These are phyloP conservation scores for Articulospora tetracladia DNA, from an alignment of 495 filamentous ascomycete species.

Conservation along the genomic window DNA sequence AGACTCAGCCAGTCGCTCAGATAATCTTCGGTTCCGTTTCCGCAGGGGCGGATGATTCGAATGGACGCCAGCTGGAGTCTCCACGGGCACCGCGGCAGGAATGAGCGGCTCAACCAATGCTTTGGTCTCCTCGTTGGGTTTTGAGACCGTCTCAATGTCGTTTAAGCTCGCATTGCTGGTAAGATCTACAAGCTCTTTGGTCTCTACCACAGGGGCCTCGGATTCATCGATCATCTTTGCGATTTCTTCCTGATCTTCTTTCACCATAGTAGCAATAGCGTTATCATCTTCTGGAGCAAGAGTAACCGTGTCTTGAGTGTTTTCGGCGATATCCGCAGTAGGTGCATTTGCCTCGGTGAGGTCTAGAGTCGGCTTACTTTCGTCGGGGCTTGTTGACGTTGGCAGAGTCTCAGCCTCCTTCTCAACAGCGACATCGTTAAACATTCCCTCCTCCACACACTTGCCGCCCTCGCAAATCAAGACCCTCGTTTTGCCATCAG, in stretches of 20 bases:
- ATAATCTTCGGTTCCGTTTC: neutral
- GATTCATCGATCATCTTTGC: neutral
- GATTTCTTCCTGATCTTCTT: neutral
- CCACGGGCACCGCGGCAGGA: neutral
- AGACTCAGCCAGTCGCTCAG: too few relatives aligned
- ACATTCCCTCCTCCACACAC: conserved; percentile 36
- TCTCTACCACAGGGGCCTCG: neutral
- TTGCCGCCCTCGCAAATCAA: conserved; percentile 47
- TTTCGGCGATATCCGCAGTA: neutral
- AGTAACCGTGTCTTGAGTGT: too few relatives aligned
- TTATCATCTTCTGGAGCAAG: neutral
- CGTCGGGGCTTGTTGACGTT: neutral
- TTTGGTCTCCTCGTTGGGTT: neutral
- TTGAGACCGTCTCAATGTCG: neutral
- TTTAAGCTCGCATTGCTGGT: neutral
- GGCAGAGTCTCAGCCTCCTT: conserved; percentile 1
- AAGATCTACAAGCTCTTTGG: neutral
- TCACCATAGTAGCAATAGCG: neutral
- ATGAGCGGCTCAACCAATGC: neutral
- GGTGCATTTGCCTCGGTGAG: neutral
- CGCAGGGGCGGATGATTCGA: neutral
- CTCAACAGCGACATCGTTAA: neutral
- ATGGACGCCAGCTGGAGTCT: neutral
- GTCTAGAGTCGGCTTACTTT: neutral
- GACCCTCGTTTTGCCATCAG: conserved; percentile 38